Conservation (phyloP, 2,329 filamentous ascomycete species). For the Lomentospora prolificans region DNA sequence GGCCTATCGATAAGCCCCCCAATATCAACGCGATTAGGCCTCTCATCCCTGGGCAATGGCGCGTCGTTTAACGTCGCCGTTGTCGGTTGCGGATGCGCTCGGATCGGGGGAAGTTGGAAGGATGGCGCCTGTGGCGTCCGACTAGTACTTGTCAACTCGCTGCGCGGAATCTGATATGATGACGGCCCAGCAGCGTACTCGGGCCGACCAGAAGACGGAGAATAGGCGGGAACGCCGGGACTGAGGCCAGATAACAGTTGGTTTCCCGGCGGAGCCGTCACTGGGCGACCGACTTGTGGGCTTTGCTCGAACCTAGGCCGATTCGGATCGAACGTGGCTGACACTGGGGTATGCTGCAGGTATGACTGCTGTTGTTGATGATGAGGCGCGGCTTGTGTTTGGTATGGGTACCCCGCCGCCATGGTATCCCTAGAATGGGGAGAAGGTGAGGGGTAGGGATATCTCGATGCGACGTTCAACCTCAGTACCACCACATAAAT, state of each 20-base stretch:
- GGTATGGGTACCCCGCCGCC: conserved; percentile 28
- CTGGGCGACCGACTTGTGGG: conserved; percentile 15
- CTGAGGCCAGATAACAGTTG: conserved; percentile 27
- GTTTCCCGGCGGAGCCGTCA: conserved; percentile 19
- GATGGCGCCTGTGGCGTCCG: conserved; percentile 12
- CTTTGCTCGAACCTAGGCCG: conserved; percentile 30
- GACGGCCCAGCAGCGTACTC: conserved; percentile 34
- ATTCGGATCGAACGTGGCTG: conserved; percentile 36
- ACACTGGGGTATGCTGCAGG: conserved; percentile 34
- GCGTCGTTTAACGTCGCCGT: not conserved
- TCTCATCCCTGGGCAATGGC: not conserved
- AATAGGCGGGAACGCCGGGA: conserved; percentile 34
- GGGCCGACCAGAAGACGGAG: conserved; percentile 30
- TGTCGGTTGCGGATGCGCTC: conserved; percentile 18
- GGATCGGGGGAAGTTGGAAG: conserved; percentile 38
- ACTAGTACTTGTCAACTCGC: conserved; percentile 31
- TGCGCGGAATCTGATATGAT: conserved; percentile 45
- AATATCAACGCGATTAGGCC: conserved; percentile 42
- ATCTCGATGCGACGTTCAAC: conserved; percentile 26
- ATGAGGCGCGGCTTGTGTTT: conserved; percentile 21
- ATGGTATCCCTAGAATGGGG: conserved; percentile 29
- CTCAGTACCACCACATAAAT: conserved; percentile 52
- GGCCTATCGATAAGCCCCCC: conserved; percentile 51
- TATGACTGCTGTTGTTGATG: conserved; percentile 21
- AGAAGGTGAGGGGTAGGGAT: conserved; percentile 35